A percentile compares a stretch with the other conserved stretches of the same genome.
Evolutionary conservation across 169 alveolate species (phyloP).

Genomic region (Fabrea salina): DNA sequence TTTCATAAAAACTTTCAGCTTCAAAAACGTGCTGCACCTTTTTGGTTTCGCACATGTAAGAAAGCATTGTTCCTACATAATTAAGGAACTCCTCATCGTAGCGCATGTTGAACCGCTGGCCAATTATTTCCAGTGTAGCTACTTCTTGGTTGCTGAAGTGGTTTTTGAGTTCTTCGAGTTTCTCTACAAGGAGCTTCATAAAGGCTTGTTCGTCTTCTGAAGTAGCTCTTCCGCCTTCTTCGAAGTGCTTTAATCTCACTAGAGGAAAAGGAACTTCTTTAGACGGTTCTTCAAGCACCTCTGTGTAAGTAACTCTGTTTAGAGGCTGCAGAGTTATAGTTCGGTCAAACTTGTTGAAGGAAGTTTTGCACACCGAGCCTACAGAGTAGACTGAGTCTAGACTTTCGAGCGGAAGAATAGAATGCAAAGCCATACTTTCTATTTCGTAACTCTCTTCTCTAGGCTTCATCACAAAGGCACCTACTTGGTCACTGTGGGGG

Average conservation of each 20-base stretch:
- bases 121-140: slow-evolving; percentile 30
- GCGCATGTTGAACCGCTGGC: slow-evolving; percentile 22
- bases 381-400: slow-evolving; percentile 33
- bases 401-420: slow-evolving; percentile 8
- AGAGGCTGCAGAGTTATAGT: slow-evolving; percentile 39
- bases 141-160: slow-evolving; percentile 43
- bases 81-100: neutral
- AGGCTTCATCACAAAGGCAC: slow-evolving; percentile 30
- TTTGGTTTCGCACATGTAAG: slow-evolving; percentile 32
- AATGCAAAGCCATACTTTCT: neutral
- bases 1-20: slow-evolving; percentile 36
- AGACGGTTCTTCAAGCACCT: slow-evolving; percentile 29
- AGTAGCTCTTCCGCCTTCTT: slow-evolving; percentile 22
- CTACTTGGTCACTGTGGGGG: neutral
- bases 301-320: slow-evolving; percentile 33
- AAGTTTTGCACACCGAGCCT: slow-evolving; percentile 46
- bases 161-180: slow-evolving; percentile 34
- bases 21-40: slow-evolving; percentile 50
- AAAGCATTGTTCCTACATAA: neutral
- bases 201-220: slow-evolving; percentile 35
- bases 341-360: slow-evolving; percentile 33
- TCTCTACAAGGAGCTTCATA: slow-evolving; percentile 28
- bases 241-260: slow-evolving; percentile 2
- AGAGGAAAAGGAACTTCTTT: slow-evolving; percentile 4
- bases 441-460: slow-evolving; percentile 13